Evolutionary conservation across 2,329 filamentous ascomycete genomes (phyloP).

Genomic region (Fusarium austroafricanum): DNA sequence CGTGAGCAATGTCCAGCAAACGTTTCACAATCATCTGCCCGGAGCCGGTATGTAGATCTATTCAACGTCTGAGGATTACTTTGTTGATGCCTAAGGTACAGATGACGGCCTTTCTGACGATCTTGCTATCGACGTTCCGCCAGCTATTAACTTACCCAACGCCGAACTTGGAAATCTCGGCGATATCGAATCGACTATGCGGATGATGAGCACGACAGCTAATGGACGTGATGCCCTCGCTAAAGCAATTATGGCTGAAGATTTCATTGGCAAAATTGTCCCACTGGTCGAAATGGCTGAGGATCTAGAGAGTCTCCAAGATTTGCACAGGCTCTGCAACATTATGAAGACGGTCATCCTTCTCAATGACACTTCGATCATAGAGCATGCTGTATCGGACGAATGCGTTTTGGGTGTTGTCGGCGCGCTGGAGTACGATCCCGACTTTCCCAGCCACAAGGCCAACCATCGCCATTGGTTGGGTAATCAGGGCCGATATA

Average conservation of each 20-base stretch:
- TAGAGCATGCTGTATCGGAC: slow-evolving; percentile 93
- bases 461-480: slow-evolving; percentile 97
- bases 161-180: slow-evolving; percentile 84
- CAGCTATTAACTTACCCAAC: slow-evolving; percentile 78
- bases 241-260: slow-evolving; percentile 85
- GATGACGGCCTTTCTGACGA: slow-evolving; percentile 94
- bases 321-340: slow-evolving; percentile 92
- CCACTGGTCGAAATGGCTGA: slow-evolving; percentile 90
- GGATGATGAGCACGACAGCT: slow-evolving; percentile 78
- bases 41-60: slow-evolving; percentile 66
- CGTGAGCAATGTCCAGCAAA: slow-evolving; percentile 85
- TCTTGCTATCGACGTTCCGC: slow-evolving; percentile 76
- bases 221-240: slow-evolving; percentile 85
- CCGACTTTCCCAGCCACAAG: slow-evolving; percentile 97
- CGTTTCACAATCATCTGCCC: slow-evolving; percentile 69
- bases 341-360: slow-evolving; percentile 98
- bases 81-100: slow-evolving; percentile 51
- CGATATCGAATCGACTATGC: slow-evolving; percentile 88
- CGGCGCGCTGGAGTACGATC: slow-evolving; percentile 96
- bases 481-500: slow-evolving; percentile 87
- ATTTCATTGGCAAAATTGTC: slow-evolving; percentile 88
- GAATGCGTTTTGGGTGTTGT: slow-evolving; percentile 91
- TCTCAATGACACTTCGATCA: slow-evolving; percentile 93
- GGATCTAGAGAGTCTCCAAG: slow-evolving; percentile 85
- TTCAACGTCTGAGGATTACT: background rate